Evolutionary conservation across 257 asterid species (phyloP).

Genomic region (Solanum ahanhuiri): DNA sequence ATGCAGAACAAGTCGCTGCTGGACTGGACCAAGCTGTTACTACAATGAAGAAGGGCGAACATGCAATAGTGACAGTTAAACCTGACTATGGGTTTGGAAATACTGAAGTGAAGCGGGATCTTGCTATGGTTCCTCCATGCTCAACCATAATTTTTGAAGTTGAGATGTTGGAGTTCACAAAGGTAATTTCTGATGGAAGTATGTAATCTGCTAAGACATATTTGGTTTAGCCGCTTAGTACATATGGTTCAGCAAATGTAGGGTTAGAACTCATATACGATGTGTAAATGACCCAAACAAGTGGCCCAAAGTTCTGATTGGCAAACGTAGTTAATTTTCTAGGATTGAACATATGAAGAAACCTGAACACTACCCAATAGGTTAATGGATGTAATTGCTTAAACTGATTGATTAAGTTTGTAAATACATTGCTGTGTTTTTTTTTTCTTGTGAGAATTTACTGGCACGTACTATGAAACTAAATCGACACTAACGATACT

Average conservation of each 20-base stretch:
- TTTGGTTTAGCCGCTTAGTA: background rate
- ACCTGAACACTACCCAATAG: background rate
- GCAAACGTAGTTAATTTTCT: background rate
- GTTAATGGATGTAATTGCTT: background rate
- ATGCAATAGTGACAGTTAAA: slow-evolving; percentile 37
- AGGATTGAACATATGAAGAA: background rate
- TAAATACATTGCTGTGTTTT: background rate
- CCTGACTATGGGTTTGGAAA: slow-evolving; percentile 57
- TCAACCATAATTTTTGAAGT: slow-evolving; percentile 56
- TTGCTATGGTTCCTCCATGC: slow-evolving; percentile 40
- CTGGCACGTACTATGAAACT: background rate
- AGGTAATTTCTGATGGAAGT: slow-evolving; percentile 28
- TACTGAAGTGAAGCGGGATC: slow-evolving; percentile 37
- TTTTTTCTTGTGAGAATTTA: background rate
- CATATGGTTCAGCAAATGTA: background rate
- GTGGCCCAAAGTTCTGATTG: background rate
- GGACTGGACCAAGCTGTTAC: slow-evolving; percentile 53
- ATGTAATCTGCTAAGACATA: background rate
- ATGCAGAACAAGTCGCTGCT: slow-evolving; percentile 48
- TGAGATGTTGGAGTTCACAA: slow-evolving; percentile 59
- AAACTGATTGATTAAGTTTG: background rate
- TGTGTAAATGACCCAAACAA: background rate
- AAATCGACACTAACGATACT: background rate
- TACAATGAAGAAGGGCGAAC: slow-evolving; percentile 66
- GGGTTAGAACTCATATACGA: background rate